These are phyloP conservation scores for Inonotus obliquus DNA, from an alignment of 1,284 basidiomycete species.

Conservation along the genomic window DNA sequence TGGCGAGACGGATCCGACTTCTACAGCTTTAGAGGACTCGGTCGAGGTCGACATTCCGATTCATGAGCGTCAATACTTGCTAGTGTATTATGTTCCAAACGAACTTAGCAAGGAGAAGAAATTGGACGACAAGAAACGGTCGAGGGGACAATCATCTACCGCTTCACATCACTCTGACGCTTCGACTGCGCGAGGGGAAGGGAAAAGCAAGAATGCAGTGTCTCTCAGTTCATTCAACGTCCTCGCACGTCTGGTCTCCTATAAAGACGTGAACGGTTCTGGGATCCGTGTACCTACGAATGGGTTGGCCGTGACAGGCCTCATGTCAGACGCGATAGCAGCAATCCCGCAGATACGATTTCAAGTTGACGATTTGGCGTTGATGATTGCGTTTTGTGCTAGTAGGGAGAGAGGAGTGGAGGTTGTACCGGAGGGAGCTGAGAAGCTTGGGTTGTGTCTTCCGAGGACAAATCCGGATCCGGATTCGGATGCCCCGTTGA, in stretches of 20 bases:
- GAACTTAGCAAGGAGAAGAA: slow-evolving; percentile 31
- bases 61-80: slow-evolving; percentile 59
- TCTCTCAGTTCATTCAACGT: slow-evolving; percentile 59
- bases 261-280: slow-evolving; percentile 61
- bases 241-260: slow-evolving; percentile 60
- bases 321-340: slow-evolving; percentile 53
- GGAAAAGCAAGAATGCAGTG: slow-evolving; percentile 38
- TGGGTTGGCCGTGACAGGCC: slow-evolving; percentile 60
- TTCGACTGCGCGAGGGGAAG: slow-evolving; percentile 9
- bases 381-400: slow-evolving; percentile 57
- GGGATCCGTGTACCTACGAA: slow-evolving; percentile 68
- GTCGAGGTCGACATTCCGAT: slow-evolving; percentile 38
- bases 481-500: slow-evolving; percentile 43
- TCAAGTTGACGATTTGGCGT: slow-evolving; percentile 28
- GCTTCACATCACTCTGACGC: slow-evolving; percentile 28
- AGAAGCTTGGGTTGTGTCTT: slow-evolving; percentile 57
- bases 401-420: slow-evolving; percentile 61
- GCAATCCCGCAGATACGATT: slow-evolving; percentile 32
- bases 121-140: slow-evolving; percentile 31
- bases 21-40: slow-evolving; percentile 26
- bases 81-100: slow-evolving; percentile 66
- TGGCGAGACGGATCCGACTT: slow-evolving; percentile 55
- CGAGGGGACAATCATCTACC: slow-evolving; percentile 32
- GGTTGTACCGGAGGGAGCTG: slow-evolving; percentile 64
- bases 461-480: slow-evolving; percentile 26